A percentile compares a stretch with the other conserved stretches of the same genome.
Evolutionary conservation across 495 filamentous ascomycete species (phyloP).

Genomic region (Astrocystis sublimbata): DNA sequence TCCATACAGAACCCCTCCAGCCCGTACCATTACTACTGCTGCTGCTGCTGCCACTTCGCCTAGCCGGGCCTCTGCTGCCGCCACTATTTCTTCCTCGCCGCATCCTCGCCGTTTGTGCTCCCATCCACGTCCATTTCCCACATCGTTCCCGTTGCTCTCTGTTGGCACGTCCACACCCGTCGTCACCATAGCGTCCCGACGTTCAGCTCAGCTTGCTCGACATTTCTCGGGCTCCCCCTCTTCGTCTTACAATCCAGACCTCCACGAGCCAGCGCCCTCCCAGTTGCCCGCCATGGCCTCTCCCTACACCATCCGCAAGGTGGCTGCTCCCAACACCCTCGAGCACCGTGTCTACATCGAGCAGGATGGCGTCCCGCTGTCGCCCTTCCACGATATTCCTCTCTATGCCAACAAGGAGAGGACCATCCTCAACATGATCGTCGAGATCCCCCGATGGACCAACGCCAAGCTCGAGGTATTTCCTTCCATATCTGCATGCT

Average conservation of each 20-base stretch:
- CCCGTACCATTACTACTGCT: slow-evolving; percentile 19
- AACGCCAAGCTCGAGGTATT: slow-evolving; percentile 97
- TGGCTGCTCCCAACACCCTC: slow-evolving; percentile 86
- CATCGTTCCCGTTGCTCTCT: slow-evolving; percentile 36
- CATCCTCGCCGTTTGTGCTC: not conserved
- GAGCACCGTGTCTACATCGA: slow-evolving; percentile 98
- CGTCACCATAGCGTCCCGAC: slow-evolving; percentile 43
- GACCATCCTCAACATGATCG: slow-evolving; percentile 97
- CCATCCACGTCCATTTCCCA: slow-evolving; percentile 6
- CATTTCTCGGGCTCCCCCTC: slow-evolving; percentile 51
- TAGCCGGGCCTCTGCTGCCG: slow-evolving; percentile 25
- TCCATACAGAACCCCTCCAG: too few relatives aligned
- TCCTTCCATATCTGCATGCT: slow-evolving; percentile 3
- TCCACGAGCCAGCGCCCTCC: slow-evolving; percentile 36
- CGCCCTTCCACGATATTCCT: slow-evolving; percentile 97
- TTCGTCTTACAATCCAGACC: slow-evolving; percentile 20
- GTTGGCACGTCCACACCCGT: slow-evolving; percentile 29
- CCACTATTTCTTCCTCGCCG: slow-evolving; percentile 4
- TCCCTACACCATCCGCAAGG: slow-evolving; percentile 73
- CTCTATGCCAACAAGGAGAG: slow-evolving; percentile 93
- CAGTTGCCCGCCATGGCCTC: slow-evolving; percentile 52
- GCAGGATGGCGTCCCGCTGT: slow-evolving; percentile 91
- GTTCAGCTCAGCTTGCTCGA: slow-evolving; percentile 57
- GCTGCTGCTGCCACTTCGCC: slow-evolving; percentile 32
- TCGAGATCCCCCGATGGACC: slow-evolving; percentile 99